Conservation (phyloP, 768 basidiomycete species). For the Leccinellum albellum region DNA sequence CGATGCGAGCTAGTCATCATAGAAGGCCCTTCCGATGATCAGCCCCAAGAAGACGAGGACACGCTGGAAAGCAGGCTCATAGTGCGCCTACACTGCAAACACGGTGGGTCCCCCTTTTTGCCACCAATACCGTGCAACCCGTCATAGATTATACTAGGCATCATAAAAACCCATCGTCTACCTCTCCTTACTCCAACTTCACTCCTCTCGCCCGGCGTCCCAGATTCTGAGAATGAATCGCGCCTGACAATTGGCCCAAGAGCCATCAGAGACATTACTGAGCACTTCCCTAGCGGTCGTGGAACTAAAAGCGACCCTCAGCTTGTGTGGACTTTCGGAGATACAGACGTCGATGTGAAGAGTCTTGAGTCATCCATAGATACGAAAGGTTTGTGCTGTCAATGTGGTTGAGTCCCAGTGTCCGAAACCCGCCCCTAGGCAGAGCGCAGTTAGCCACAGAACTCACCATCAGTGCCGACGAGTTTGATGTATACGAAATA, state of each 20-base stretch:
- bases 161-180: conserved; percentile 78
- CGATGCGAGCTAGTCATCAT: conserved; percentile 70
- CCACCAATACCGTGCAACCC: conserved; percentile 1
- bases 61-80: conserved; percentile 68
- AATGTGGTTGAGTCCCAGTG: neutral
- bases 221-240: conserved; percentile 56
- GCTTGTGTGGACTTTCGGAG: conserved; percentile 75
- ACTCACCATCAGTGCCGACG: conserved; percentile 69
- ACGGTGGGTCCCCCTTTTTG: conserved; percentile 45
- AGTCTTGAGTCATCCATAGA: conserved; percentile 67
- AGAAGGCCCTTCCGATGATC: conserved; percentile 43
- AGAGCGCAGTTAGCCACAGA: conserved; percentile 69
- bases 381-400: conserved; percentile 46
- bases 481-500: conserved; percentile 77
- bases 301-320: conserved; percentile 70
- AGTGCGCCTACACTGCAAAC: conserved; percentile 76
- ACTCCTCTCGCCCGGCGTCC: conserved; percentile 63
- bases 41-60: conserved; percentile 42
- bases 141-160: conserved; percentile 43
- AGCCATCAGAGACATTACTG: conserved; percentile 71
- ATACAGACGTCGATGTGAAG: conserved; percentile 63
- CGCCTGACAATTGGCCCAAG: conserved; percentile 68
- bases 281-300: conserved; percentile 70
- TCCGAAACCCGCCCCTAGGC: conserved; percentile 35
- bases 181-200: conserved; percentile 55